These are phyloP conservation scores for Syzygium aromaticum DNA, from an alignment of 345 rosid species.

Conservation along the genomic window DNA sequence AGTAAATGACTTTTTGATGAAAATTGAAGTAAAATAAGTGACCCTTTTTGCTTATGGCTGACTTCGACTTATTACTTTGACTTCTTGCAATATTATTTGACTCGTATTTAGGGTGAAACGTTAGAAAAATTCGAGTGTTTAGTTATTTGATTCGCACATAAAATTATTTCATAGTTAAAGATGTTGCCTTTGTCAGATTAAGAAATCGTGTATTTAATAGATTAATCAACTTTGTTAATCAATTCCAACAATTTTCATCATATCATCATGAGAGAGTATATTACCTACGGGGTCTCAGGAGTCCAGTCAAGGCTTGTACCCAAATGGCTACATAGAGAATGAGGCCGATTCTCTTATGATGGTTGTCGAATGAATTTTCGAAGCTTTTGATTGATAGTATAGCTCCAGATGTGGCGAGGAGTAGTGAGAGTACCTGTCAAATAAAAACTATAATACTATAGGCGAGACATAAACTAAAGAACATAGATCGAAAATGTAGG, in stretches of 20 bases:
- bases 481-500: not conserved
- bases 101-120: not conserved
- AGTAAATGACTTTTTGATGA: not conserved
- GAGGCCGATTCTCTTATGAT: constrained; percentile 55
- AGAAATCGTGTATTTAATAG: not conserved
- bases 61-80: not conserved
- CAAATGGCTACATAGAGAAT: constrained; percentile 47
- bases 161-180: not conserved
- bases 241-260: not conserved
- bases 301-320: constrained; percentile 49
- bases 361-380: constrained; percentile 55
- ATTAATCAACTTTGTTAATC: not conserved
- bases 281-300: constrained; percentile 30
- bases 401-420: constrained; percentile 49
- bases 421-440: constrained; percentile 35
- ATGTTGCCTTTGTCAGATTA: not conserved
- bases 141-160: not conserved
- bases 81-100: not conserved
- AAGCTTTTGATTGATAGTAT: constrained; percentile 44
- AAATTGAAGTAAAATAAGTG: not conserved
- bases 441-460: not conserved
- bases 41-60: not conserved
- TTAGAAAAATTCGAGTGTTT: not conserved
- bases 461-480: not conserved
- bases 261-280: not conserved